A percentile compares a stretch with the other conserved stretches of the same genome.
Conservation (phyloP, 441 rosid species). For the Gossypium trilobum region DNA sequence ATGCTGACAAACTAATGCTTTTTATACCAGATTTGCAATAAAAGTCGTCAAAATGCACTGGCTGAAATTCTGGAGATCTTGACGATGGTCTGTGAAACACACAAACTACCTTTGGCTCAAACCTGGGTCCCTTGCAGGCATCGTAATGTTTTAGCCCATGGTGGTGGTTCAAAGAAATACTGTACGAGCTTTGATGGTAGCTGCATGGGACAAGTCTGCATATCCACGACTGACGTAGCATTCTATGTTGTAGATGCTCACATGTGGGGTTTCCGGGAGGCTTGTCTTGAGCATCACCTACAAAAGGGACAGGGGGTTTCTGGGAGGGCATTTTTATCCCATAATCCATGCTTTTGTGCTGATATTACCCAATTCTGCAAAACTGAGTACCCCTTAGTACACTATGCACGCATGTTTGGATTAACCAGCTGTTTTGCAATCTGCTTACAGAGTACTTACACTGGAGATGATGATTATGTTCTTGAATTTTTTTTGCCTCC, state of each 20-base stretch:
- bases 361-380: slow-evolving; percentile 69
- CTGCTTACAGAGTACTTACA: slow-evolving; percentile 60
- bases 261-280: slow-evolving; percentile 84
- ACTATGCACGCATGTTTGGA: slow-evolving; percentile 81
- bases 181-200: slow-evolving; percentile 77
- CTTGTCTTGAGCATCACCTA: slow-evolving; percentile 83
- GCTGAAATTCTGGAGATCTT: slow-evolving; percentile 83
- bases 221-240: slow-evolving; percentile 80
- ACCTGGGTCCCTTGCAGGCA: slow-evolving; percentile 95
- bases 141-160: slow-evolving; percentile 65
- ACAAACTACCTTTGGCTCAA: slow-evolving; percentile 83
- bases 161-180: slow-evolving; percentile 81
- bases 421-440: slow-evolving; percentile 62
- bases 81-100: slow-evolving; percentile 65
- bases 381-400: slow-evolving; percentile 78
- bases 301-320: slow-evolving; percentile 89
- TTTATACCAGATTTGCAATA: slow-evolving; percentile 69
- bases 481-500: slow-evolving; percentile 81
- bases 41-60: slow-evolving; percentile 75
- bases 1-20: no score
- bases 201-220: slow-evolving; percentile 78
- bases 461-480: slow-evolving; percentile 75
- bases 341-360: slow-evolving; percentile 55
- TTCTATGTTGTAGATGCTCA: slow-evolving; percentile 73
- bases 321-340: slow-evolving; percentile 75